phyloP scores from a whole-genome alignment of 1,284 basidiomycete genomes.

The Sphagnurus paluster region DNA sequence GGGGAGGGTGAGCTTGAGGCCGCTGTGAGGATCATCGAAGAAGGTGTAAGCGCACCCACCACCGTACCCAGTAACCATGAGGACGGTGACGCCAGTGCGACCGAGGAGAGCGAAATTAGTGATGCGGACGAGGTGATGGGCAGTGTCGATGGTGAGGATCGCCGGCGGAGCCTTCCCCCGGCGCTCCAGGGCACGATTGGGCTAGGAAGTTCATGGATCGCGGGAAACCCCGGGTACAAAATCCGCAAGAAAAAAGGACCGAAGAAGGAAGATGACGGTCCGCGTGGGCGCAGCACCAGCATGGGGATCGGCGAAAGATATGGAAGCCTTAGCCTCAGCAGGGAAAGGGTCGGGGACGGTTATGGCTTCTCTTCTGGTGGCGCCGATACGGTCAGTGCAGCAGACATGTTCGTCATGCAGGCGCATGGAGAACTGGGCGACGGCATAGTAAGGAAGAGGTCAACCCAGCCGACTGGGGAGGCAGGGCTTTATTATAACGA shows the following conservation, averaged over 20 bases:
- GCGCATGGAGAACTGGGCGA: conserved; percentile 52
- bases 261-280: conserved; percentile 28
- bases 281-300: conserved; percentile 21
- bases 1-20: conserved; percentile 60
- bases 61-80: conserved; percentile 17
- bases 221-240: conserved; percentile 84
- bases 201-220: conserved; percentile 70
- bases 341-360: conserved; percentile 30
- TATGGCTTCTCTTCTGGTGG: conserved; percentile 24
- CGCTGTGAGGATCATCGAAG: conserved; percentile 46
- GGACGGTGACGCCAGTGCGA: conserved; percentile 16
- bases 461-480: conserved; percentile 24
- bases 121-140: conserved; percentile 25
- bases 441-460: conserved; percentile 25
- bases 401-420: conserved; percentile 65
- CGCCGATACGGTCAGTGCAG: conserved; percentile 46
- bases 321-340: conserved; percentile 28
- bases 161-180: conserved; percentile 22
- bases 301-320: conserved; percentile 19
- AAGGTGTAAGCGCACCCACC: conserved; percentile 12
- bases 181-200: conserved; percentile 27
- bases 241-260: conserved; percentile 75
- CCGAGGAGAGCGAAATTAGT: conserved; percentile 25
- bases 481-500: conserved; percentile 32
- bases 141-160: conserved; percentile 14